phyloP scores from a whole-genome alignment of 148 eudicot genomes.

The Rhododendron simsii region DNA sequence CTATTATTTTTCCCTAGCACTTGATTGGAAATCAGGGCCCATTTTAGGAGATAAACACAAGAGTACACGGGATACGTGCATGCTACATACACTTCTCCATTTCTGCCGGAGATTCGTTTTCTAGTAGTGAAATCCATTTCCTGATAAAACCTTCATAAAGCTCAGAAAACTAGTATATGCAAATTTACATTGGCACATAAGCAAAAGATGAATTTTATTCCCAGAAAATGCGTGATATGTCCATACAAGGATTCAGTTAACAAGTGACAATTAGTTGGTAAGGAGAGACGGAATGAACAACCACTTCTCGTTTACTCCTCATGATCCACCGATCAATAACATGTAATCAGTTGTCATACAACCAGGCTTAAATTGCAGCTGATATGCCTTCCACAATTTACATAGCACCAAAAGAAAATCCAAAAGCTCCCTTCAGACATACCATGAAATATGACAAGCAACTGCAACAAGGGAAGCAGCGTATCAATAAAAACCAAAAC shows the following conservation, averaged over 20 bases:
- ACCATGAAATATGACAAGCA: not conserved
- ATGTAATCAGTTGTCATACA: not conserved
- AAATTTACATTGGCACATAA: not conserved
- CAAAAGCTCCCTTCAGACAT: not conserved
- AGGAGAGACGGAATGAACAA: not conserved
- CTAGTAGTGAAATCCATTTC: not conserved
- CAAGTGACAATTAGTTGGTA: not conserved
- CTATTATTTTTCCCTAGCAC: too few relatives aligned
- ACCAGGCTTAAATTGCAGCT: not conserved
- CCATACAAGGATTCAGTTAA: not conserved
- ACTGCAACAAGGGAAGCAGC: not conserved
- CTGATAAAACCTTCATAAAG: not conserved
- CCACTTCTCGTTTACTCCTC: not conserved
- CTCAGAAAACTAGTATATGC: not conserved
- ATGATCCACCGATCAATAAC: not conserved
- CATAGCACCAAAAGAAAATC: conserved; percentile 3
- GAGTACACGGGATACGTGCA: not conserved
- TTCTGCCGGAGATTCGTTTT: not conserved
- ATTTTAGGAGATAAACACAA: too few relatives aligned
- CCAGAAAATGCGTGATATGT: not conserved
- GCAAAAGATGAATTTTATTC: too few relatives aligned
- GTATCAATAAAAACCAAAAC: not conserved
- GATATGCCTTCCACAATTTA: not conserved
- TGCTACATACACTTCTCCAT: not conserved
- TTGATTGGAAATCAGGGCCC: too few relatives aligned